phyloP scores from a whole-genome alignment of 371 early-diverging fungal species.

The Homolaphlyctis polyrhiza region DNA sequence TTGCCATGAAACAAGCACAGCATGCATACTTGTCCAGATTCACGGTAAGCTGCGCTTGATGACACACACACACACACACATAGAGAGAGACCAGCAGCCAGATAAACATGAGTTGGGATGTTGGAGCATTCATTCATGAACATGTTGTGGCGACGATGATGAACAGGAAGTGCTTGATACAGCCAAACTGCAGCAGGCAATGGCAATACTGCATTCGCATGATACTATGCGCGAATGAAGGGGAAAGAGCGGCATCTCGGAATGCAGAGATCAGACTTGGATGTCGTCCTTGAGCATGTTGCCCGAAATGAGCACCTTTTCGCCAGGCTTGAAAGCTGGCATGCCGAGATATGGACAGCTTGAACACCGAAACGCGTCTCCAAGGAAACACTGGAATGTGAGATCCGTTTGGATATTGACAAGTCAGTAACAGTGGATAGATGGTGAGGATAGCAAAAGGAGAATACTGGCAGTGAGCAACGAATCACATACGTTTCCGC shows the following conservation, averaged over 20 bases:
- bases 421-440: background rate
- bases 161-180: too few species aligned
- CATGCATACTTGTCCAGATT: background rate
- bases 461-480: background rate
- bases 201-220: background rate
- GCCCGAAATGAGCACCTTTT: constrained; percentile 69
- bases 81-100: too few species aligned
- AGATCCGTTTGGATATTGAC: background rate
- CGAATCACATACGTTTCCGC: constrained; percentile 65
- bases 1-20: background rate
- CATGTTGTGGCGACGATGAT: too few species aligned
- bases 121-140: too few species aligned
- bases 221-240: too few species aligned
- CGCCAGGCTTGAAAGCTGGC: constrained; percentile 98
- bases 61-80: too few species aligned
- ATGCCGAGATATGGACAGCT: constrained; percentile 98
- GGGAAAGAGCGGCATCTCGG: too few species aligned
- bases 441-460: background rate
- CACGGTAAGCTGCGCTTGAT: background rate
- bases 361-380: constrained; percentile 98
- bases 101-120: too few species aligned
- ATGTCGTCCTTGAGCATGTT: constrained; percentile 42
- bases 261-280: constrained; percentile 10
- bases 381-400: constrained; percentile 86
- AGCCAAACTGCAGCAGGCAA: background rate